Conservation (phyloP, 2,329 filamentous ascomycete species). For the Kalaharituber pfeilii region DNA sequence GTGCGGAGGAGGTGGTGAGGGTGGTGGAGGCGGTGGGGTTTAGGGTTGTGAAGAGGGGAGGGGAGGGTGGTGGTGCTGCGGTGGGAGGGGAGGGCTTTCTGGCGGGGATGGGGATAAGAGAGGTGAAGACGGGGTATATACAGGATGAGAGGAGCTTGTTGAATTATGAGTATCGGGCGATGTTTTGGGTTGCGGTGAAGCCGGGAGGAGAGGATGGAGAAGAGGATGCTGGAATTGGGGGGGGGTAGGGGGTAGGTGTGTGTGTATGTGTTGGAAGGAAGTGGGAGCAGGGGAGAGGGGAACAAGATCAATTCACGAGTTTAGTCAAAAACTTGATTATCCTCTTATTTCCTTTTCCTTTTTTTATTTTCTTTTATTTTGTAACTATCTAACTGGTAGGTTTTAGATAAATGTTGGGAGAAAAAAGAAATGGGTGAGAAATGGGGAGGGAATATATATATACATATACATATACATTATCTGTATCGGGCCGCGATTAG, state of each 20-base stretch:
- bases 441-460: too few relatives aligned
- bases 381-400: neutral
- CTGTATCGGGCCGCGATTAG: too few relatives aligned
- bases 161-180: slow-evolving; percentile 61
- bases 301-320: too few relatives aligned
- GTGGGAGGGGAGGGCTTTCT: slow-evolving; percentile 61
- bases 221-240: neutral
- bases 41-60: slow-evolving; percentile 44
- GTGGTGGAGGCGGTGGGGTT: slow-evolving; percentile 65
- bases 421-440: too few relatives aligned
- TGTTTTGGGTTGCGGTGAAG: slow-evolving; percentile 76
- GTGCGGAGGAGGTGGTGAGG: slow-evolving; percentile 68
- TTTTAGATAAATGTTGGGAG: too few relatives aligned
- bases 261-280: neutral
- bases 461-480: too few relatives aligned
- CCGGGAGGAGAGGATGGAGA: too few relatives aligned
- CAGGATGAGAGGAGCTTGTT: slow-evolving; percentile 74
- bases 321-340: too few relatives aligned
- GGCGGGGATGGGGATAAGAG: slow-evolving; percentile 46
- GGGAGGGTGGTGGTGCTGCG: slow-evolving; percentile 73
- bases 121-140: slow-evolving; percentile 64
- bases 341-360: too few relatives aligned
- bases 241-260: neutral
- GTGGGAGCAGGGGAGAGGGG: neutral
- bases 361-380: too few relatives aligned